These are phyloP conservation scores for Sarocladium brachiariae DNA, from an alignment of 2,329 filamentous ascomycete species.

Conservation along the genomic window DNA sequence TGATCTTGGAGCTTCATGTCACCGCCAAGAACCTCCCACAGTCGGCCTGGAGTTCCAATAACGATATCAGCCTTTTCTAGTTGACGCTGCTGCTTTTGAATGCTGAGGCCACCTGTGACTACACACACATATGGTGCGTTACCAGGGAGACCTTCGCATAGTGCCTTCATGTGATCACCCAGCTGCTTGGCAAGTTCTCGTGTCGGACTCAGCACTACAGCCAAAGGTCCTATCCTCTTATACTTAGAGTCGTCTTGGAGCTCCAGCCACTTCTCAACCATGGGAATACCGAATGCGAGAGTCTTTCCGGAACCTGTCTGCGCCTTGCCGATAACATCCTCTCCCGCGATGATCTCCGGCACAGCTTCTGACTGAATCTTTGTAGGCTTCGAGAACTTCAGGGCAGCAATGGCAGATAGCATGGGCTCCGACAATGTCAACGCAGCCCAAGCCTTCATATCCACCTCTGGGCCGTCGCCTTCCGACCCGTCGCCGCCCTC, in stretches of 20 bases:
- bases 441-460: conserved; percentile 72
- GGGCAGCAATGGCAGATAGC: conserved; percentile 65
- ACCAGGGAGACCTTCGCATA: conserved; percentile 55
- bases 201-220: conserved; percentile 83
- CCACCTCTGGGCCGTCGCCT: conserved; percentile 36
- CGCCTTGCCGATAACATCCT: conserved; percentile 92
- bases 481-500: conserved; percentile 40
- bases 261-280: conserved; percentile 75
- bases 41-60: conserved; percentile 82
- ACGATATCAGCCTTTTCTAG: conserved; percentile 81
- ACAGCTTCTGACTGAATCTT: conserved; percentile 74
- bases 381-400: conserved; percentile 77
- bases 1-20: conserved; percentile 61
- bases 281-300: conserved; percentile 87
- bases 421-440: conserved; percentile 67
- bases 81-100: conserved; percentile 90
- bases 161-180: conserved; percentile 68
- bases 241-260: conserved; percentile 29
- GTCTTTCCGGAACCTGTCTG: conserved; percentile 97
- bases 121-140: conserved; percentile 67
- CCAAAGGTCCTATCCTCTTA: conserved; percentile 49
- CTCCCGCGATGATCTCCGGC: conserved; percentile 72
- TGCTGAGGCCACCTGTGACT: conserved; percentile 82
- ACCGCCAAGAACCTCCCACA: conserved; percentile 89
- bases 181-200: conserved; percentile 92